Base-by-base conservation (phyloP, 371 early-diverging fungal species). In the Mucor lusitanicus region DNA sequence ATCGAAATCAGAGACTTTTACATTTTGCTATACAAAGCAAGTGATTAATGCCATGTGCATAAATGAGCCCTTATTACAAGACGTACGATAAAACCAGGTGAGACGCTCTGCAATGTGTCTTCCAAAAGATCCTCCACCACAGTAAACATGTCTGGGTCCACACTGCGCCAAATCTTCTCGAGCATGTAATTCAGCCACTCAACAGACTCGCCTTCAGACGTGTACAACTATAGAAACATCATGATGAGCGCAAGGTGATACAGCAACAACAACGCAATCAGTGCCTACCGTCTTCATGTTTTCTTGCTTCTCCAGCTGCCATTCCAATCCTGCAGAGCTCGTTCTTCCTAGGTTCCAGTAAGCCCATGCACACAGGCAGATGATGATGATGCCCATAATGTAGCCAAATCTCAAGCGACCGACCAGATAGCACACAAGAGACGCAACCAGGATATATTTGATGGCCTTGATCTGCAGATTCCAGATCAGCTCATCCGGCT, bases 181-280 rank as follows among this genome's bases (percentile, higher is more conserved):
- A 79, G 15, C 60, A 75, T 77, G 27, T 67, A 81, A 37, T 81
- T 81, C 33, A 81, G 70, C 82, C 82, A 81, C 72, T 81, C 79
- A 1, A 81, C 79, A 13, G 77, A 72, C 46, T 81, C 82, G 23
- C 79, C 79, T 61, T 79, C 79, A 6, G 77, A 73, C 28, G 74
- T 78, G 33, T 81, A 81, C 3, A 81, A 42, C 81, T 79, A 70
- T 40, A 11, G 30, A 30, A 3, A 6, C 13, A 40, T n/a, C n/a
- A n/a, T n/a, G n/a, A n/a, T n/a, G n/a, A n/a, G n/a, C n/a, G n/a
- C n/a, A n/a, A n/a, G n/a, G n/a, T n/a, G n/a, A n/a, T n/a, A n/a
- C n/a, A n/a, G n/a, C n/a, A n/a, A n/a, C n/a, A n/a, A n/a, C n/a
- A n/a, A n/a, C n/a, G n/a, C n/a, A n/a, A 25, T 5, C 6, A 15